These are phyloP conservation scores for Blastocystis sp. DNA, from an alignment of 352 stramenopile species.

Conservation along the genomic window DNA sequence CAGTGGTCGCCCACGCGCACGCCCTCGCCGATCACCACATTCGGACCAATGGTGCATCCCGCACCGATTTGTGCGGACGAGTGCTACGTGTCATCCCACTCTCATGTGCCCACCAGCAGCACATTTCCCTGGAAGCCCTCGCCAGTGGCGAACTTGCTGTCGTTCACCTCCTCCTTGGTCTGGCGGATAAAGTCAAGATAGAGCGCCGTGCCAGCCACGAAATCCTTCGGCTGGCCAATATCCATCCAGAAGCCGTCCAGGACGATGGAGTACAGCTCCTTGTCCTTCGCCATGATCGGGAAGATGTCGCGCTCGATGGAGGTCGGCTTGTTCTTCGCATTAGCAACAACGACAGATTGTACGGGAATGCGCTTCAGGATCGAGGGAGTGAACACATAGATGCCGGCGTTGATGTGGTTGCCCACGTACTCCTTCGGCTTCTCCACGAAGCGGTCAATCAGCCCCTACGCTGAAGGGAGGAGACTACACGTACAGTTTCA, in stretches of 20 bases:
- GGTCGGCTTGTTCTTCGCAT: constrained; percentile 75
- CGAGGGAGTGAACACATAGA: constrained; percentile 84
- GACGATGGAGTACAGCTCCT: constrained; percentile 81
- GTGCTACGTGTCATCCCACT: constrained; percentile 72
- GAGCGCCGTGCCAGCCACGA: constrained; percentile 81
- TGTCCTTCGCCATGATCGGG: constrained; percentile 82
- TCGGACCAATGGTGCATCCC: constrained; percentile 79
- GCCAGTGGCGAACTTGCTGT: constrained; percentile 74
- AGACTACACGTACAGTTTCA: constrained; percentile 67
- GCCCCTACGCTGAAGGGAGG: constrained; percentile 71
- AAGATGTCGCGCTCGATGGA: constrained; percentile 86
- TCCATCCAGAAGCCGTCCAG: constrained; percentile 85
- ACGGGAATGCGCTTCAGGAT: constrained; percentile 81
- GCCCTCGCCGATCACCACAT: constrained; percentile 82
- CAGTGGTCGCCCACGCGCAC: constrained; percentile 80
- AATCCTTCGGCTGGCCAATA: constrained; percentile 84
- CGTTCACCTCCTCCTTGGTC: constrained; percentile 72
- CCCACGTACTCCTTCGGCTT: constrained; percentile 83
- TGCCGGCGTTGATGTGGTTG: constrained; percentile 85
- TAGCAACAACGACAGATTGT: background rate
- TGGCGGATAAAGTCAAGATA: constrained; percentile 79
- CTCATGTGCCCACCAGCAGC: constrained; percentile 74
- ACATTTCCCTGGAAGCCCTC: constrained; percentile 81
- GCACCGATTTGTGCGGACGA: constrained; percentile 78
- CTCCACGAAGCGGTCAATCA: constrained; percentile 82